phyloP scores from a whole-genome alignment of 495 filamentous ascomycete species.

The Podospora pseudoanserina region DNA sequence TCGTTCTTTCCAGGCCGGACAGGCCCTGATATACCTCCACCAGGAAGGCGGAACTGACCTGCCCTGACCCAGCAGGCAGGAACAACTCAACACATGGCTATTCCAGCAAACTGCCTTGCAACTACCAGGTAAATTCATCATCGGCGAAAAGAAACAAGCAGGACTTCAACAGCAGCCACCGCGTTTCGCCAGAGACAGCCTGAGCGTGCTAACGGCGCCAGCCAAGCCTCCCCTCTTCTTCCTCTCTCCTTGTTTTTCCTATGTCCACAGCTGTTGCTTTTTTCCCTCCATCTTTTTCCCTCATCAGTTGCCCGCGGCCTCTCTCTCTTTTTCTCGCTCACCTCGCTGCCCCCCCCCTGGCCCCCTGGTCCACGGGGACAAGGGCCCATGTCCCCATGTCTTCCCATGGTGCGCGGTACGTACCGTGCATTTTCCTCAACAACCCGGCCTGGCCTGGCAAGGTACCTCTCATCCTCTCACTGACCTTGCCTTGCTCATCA shows the following conservation, averaged over 20 bases:
- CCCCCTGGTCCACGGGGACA: slow-evolving; percentile 7
- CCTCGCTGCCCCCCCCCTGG: slow-evolving; percentile 6
- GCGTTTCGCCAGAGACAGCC: slow-evolving; percentile 14
- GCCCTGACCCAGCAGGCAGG: neutral
- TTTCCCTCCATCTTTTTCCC: neutral
- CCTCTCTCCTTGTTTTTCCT: neutral
- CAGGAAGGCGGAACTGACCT: neutral
- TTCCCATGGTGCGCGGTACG: slow-evolving; percentile 4
- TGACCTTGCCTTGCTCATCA: slow-evolving; percentile 2
- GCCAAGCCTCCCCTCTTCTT: slow-evolving; percentile 6
- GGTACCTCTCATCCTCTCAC: neutral
- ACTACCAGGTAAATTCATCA: neutral
- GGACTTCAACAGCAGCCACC: slow-evolving; percentile 10
- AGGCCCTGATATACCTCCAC: neutral
- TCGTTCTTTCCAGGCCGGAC: neutral
- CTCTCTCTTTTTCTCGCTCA: slow-evolving; percentile 12
- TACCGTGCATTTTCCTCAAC: neutral
- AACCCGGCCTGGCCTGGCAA: neutral
- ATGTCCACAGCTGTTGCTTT: neutral
- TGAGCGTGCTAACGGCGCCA: slow-evolving; percentile 12
- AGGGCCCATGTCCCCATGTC: neutral
- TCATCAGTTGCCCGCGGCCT: neutral
- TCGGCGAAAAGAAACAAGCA: neutral
- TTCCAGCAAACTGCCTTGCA: too few species aligned
- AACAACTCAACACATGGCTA: neutral